phyloP scores from a whole-genome alignment of 23 red algal genomes.

The Gracilariopsis chorda region DNA sequence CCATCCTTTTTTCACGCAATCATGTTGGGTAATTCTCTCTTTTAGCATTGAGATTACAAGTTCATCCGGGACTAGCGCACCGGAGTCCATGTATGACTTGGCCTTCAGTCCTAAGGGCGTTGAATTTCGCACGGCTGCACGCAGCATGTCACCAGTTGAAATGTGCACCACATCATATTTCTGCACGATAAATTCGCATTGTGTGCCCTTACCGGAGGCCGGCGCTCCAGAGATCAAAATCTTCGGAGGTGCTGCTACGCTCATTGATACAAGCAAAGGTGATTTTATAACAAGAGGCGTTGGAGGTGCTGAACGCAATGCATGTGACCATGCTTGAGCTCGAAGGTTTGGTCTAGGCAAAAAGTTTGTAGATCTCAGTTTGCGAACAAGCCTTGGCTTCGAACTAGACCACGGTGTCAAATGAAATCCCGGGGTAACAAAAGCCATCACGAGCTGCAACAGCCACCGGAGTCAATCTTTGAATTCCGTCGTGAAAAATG shows the following conservation, averaged over 20 bases:
- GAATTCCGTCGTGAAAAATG: too few species aligned
- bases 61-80: constrained; percentile 91
- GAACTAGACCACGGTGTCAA: background rate
- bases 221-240: constrained; percentile 96
- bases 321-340: constrained; percentile 2
- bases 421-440: background rate
- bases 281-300: background rate
- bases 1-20: constrained; percentile 79
- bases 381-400: background rate
- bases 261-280: background rate
- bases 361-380: background rate
- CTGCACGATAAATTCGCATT: constrained; percentile 81
- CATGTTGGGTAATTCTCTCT: constrained; percentile 66
- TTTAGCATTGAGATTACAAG: constrained; percentile 91
- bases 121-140: constrained; percentile 66
- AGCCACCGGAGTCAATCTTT: too few species aligned
- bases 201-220: constrained; percentile 97
- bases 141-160: constrained; percentile 98
- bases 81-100: constrained; percentile 85
- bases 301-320: background rate
- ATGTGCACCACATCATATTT: constrained; percentile 89
- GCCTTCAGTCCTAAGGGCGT: constrained; percentile 79
- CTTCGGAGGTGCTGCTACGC: constrained; percentile 8
- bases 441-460: too few species aligned
- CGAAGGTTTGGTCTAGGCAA: background rate